Percentiles rank a stretch among this genome's conserved stretches.
Evolutionary conservation across 164 flowering plant species (phyloP).

Genomic region (Annona cherimola): DNA sequence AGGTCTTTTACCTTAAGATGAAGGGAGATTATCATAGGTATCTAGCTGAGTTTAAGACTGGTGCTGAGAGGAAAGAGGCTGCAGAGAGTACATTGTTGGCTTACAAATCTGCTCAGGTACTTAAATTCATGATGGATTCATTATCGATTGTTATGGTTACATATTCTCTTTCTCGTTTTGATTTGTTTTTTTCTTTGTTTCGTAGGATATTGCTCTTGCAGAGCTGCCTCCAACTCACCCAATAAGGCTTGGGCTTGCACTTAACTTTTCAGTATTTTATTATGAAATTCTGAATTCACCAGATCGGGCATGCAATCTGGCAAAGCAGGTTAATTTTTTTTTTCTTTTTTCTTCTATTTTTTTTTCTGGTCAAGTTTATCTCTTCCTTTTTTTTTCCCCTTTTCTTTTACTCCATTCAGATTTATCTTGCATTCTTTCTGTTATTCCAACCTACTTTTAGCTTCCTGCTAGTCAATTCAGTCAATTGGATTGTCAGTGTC

Average conservation of each 20-base stretch:
- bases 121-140: background rate
- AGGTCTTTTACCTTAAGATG: constrained; percentile 17
- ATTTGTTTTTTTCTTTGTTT: background rate
- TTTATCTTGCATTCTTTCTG: background rate
- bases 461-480: no score
- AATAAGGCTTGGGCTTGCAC: constrained; percentile 18
- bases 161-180: background rate
- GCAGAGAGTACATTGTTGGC: constrained; percentile 18
- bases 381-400: no score
- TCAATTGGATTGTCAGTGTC: no score
- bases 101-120: constrained; percentile 17
- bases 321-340: constrained; percentile 12
- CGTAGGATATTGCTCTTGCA: constrained; percentile 14
- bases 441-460: background rate
- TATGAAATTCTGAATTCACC: constrained; percentile 17
- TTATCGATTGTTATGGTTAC: background rate
- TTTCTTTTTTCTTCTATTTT: background rate
- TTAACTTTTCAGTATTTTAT: constrained; percentile 17
- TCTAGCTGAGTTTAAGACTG: constrained; percentile 15
- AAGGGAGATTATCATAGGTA: constrained; percentile 15
- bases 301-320: constrained; percentile 17
- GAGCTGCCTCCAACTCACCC: constrained; percentile 17
- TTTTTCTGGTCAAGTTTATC: no score
- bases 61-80: constrained; percentile 15
- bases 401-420: background rate